Base-by-base conservation (phyloP, 148 eudicot genomes). In the Selenicereus undatus region DNA sequence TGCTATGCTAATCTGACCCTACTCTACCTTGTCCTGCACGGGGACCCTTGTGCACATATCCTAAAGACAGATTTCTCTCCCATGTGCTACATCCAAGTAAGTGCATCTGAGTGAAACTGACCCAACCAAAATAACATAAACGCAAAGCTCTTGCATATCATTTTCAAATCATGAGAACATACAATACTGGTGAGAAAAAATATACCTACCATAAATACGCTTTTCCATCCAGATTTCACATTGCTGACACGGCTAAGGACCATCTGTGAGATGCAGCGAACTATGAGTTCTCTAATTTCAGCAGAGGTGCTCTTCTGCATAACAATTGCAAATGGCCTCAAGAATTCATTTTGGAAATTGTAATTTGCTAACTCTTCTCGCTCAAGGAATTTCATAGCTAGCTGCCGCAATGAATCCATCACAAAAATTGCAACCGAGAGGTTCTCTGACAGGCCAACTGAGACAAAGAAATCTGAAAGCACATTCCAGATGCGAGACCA, bases 401-500 rank as follows among this genome's bases (percentile, higher is more conserved):
- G 98, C 86, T 97, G 99, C 77, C 99, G 90, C 89, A 97, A 81
- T 27, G 99, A 97, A 85, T 97, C 99, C 99, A 97, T 97, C 78
- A 97, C 99, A 89, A 97, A 97, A 60, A 97, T 97, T 79, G 99
- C 99, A 78, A 97, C 99, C 11, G 99, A 94, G 26, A 97, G 97
- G 86, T 97, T 97, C 85, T 97, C 93, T 62, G 98, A 97, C 83
- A 94, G 81, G 54, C 99, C 99, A 84, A 97, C 99, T 9, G 96
- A 90, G 79, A 97, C 99, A 89, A 97, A 97, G 81, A 97, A 97
- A 83, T 94, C 97, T 65, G 99, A 92, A 84, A 97, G 95, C 58
- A 97, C 99, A 90, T 87, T 94, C 99, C 99, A 97, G 85, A 97
- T 97, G 71, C 97, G 95, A 83, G 99, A 97, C 99, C 99, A 97